A percentile compares a stretch with the other conserved stretches of the same genome.
Evolutionary conservation across 2,329 filamentous ascomycete genomes (phyloP).

Genomic region (Myriangium duriaei): DNA sequence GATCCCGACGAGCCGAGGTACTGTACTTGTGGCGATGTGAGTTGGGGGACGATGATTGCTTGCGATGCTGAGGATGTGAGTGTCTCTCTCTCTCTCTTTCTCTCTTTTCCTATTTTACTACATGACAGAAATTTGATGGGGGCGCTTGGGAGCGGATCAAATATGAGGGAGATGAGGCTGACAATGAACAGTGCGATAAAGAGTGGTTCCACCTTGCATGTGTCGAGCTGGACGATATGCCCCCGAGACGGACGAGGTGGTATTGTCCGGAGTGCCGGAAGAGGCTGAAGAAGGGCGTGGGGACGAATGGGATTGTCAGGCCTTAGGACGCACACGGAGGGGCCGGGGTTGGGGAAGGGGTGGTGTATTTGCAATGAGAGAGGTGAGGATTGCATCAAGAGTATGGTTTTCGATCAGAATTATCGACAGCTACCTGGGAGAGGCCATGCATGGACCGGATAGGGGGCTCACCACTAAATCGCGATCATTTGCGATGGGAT

Average conservation of each 20-base stretch:
- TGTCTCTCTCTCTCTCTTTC: conserved; percentile 14
- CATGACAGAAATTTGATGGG: no score
- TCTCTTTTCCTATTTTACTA: conserved; percentile 5
- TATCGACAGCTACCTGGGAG: no score
- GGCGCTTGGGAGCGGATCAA: no score
- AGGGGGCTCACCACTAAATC: no score
- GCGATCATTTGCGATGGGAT: no score
- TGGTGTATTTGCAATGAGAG: no score
- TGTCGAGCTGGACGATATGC: conserved; percentile 55
- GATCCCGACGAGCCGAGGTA: conserved; percentile 66
- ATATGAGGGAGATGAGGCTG: no score
- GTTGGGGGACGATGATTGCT: conserved; percentile 71
- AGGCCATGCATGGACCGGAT: no score
- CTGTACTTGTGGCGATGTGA: conserved; percentile 67
- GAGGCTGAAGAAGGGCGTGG: conserved; percentile 25
- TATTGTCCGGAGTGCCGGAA: conserved; percentile 68
- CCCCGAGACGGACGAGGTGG: conserved; percentile 66
- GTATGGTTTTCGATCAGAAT: no score
- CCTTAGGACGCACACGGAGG: no score
- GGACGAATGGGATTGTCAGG: conserved; percentile 20
- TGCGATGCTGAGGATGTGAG: conserved; percentile 60
- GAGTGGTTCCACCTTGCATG: conserved; percentile 82
- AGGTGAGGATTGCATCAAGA: no score
- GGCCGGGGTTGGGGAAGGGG: no score
- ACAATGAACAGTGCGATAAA: conserved; percentile 63